phyloP scores from a whole-genome alignment of 2,329 filamentous ascomycete genomes.

The Simplicillium aogashimaense region DNA sequence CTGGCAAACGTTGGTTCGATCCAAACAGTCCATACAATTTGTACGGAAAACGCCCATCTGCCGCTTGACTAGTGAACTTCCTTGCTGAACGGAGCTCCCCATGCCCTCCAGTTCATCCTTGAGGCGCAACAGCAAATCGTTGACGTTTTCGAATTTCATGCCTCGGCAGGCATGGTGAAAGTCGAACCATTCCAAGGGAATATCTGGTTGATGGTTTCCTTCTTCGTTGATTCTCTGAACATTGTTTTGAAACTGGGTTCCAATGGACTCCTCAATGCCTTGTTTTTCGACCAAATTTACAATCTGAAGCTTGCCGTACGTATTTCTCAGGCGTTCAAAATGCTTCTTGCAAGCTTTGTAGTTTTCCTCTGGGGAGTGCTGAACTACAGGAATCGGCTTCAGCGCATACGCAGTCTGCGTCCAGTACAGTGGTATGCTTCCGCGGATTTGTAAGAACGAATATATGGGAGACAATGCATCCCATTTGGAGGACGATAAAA shows the following conservation, averaged over 20 bases:
- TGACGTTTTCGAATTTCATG: slow-evolving; percentile 97
- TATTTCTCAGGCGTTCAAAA: slow-evolving; percentile 56
- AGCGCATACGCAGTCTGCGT: slow-evolving; percentile 90
- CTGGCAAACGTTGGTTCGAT: slow-evolving; percentile 92
- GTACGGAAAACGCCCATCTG: slow-evolving; percentile 79
- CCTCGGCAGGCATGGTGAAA: slow-evolving; percentile 88
- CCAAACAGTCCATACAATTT: slow-evolving; percentile 98
- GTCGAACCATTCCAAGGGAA: slow-evolving; percentile 86
- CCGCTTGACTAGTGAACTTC: slow-evolving; percentile 28
- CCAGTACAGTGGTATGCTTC: slow-evolving; percentile 91
- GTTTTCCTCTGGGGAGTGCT: slow-evolving; percentile 74
- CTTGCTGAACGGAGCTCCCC: slow-evolving; percentile 56
- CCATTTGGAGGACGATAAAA: slow-evolving; percentile 66
- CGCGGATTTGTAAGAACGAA: slow-evolving; percentile 80
- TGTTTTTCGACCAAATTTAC: slow-evolving; percentile 86
- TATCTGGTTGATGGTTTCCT: slow-evolving; percentile 28
- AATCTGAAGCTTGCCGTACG: slow-evolving; percentile 69
- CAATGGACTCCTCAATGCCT: slow-evolving; percentile 70
- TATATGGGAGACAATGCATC: slow-evolving; percentile 52
- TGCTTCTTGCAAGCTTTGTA: slow-evolving; percentile 69
- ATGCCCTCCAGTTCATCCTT: slow-evolving; percentile 56
- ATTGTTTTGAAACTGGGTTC: slow-evolving; percentile 64
- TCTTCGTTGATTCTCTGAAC: slow-evolving; percentile 57
- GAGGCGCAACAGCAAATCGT: slow-evolving; percentile 62
- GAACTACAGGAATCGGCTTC: slow-evolving; percentile 74